Evolutionary conservation across 1,284 basidiomycete species (phyloP), one percentile per base, ranked within the genome.

Genomic region (Tilletia setariae): DNA sequence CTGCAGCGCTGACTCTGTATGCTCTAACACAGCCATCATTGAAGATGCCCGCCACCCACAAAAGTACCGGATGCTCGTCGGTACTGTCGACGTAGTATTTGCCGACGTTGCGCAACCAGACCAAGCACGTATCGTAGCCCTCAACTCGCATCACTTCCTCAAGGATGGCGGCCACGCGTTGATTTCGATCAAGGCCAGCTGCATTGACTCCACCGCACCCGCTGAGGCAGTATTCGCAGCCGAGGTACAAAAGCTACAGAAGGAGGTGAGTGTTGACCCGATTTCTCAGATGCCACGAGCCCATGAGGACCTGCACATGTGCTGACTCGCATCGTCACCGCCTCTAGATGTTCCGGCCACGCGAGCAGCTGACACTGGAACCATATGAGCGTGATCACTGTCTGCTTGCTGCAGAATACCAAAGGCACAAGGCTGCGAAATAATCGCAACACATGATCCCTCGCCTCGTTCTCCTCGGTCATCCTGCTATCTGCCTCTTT

Each of bases 151-250:
- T 79, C 90, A 91, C 83, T 99, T 98, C 90, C 87, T 99, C 74
- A 97, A 96, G 85, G 90, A 96, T 84, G 89, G 88, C 53, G 95
- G 96, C 2, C 92, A 96, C 80, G 87, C 89, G 75, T 89, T 99
- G 79, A 94, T 99, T 79, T 98, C 94, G 69, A 97, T 99, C 89
- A 99, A 99, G 87, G 96, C 96, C 63, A 94, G 92, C 83, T 99
- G 95, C 87, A 92, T 99, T 84, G 96, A 99, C 85, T 98, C 93
- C 65, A 97, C 94, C 32, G 89, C 88, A 3, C 89, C 91, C 1
- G 90, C 95, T 19, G 93, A 94, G 76, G 90, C 89, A 28, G 91
- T 98, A 49, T 98, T 98, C 79, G 90, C 92, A 2, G 86, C 87
- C 66, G 93, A 98, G 84, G 91, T 98, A 67, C 89, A 94, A 83